Percentiles rank a stretch among this genome's conserved stretches.
Evolutionary conservation across 495 filamentous ascomycete genomes (phyloP).

Genomic region (Hyaloscypha bicolor): DNA sequence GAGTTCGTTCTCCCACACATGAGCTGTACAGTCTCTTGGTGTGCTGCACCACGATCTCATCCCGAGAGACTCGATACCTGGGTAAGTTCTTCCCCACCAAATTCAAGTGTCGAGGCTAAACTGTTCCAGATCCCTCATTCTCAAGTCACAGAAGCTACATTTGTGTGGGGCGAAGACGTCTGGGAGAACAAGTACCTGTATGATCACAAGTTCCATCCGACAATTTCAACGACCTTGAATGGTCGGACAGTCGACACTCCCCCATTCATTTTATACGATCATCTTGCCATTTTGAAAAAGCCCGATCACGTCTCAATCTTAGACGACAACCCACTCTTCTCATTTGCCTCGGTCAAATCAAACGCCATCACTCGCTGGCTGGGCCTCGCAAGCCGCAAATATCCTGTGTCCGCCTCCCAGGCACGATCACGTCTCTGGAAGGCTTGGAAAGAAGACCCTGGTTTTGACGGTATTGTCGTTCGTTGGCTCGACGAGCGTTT

Average conservation of each 20-base stretch:
- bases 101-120: no score
- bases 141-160: slow-evolving; percentile 60
- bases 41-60: slow-evolving; percentile 54
- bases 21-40: slow-evolving; percentile 60
- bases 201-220: slow-evolving; percentile 64
- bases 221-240: slow-evolving; percentile 58
- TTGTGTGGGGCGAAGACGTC: slow-evolving; percentile 54
- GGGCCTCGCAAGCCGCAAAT: slow-evolving; percentile 48
- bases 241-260: slow-evolving; percentile 55
- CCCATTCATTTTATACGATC: slow-evolving; percentile 60
- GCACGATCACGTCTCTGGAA: slow-evolving; percentile 65
- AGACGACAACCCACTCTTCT: slow-evolving; percentile 58
- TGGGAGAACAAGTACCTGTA: slow-evolving; percentile 60
- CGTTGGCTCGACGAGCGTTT: slow-evolving; percentile 66
- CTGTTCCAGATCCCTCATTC: slow-evolving; percentile 49
- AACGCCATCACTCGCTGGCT: slow-evolving; percentile 50
- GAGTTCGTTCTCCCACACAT: slow-evolving; percentile 59
- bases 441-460: slow-evolving; percentile 58
- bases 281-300: slow-evolving; percentile 54
- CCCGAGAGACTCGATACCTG: slow-evolving; percentile 57
- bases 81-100: slow-evolving; percentile 23
- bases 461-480: slow-evolving; percentile 59
- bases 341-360: slow-evolving; percentile 49
- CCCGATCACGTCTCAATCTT: slow-evolving; percentile 54
- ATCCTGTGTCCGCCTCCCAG: slow-evolving; percentile 57